Base-by-base conservation (phyloP, 1,284 basidiomycete genomes). In the Rhizoctonia solani region DNA sequence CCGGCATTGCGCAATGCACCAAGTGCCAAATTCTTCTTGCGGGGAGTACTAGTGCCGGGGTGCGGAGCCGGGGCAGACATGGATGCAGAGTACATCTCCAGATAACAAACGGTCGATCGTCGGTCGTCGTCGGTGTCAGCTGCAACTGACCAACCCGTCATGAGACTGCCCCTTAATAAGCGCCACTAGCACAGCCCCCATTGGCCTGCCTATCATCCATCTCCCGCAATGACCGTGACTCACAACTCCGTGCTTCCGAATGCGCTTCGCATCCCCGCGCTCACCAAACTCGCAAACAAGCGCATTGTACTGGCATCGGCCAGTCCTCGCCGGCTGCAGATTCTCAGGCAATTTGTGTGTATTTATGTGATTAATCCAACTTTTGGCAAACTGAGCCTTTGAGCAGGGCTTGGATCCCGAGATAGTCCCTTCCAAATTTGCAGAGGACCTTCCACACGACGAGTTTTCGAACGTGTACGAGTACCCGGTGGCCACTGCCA, bases 401-500 rank as follows among this genome's bases (percentile, higher is more conserved):
- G 21, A 61, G n/a, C 54, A 95, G 92, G 95, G 95, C 16, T 75
- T 98, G 32, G 81, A 83, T 50, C 93, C 94, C 1, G 93, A 97
- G 75, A 84, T 97, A 68, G 82, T 97, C 0, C 91, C 94, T 0
- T 96, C 94, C 1, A 90, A 83, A 0, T 98, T 98, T 72, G 83
- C 85, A 41, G 96, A 98, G 77, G 81, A 95, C 73, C 79, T 98
- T 14, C 81, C 85, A 0, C 81, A 90, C 54, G 78, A 79, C 19
- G 82, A 84, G 1, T 98, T 88, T 68, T 85, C 86, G 27, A 85
- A 92, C 70, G 82, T 91, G 16, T 91, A 93, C 68, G 93, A 97
- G 75, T 98, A 99, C 75, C 93, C 95, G 0, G 92, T 97, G 4
- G 88, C 95, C 6, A 98, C 95, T 0, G 93, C 93, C 1, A 87